phyloP scores from a whole-genome alignment of 1,284 basidiomycete genomes.

The Afroboletus lepidellus region DNA sequence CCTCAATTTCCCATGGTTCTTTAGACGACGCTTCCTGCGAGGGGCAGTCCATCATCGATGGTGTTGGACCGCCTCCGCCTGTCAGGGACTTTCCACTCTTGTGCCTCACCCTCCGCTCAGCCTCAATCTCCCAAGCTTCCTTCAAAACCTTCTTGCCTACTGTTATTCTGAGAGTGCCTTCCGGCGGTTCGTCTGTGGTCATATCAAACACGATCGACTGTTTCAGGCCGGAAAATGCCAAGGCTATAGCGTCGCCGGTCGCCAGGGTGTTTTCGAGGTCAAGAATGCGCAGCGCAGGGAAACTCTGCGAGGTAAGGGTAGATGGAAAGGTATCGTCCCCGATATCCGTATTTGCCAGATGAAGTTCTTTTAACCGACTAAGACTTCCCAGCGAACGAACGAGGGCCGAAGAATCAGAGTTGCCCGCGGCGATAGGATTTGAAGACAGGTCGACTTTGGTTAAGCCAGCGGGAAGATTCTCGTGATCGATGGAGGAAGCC shows the following conservation, averaged over 20 bases:
- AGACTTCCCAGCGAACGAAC: slow-evolving; percentile 46
- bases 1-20: slow-evolving; percentile 76
- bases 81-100: slow-evolving; percentile 31
- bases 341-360: slow-evolving; percentile 55
- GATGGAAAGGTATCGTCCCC: slow-evolving; percentile 56
- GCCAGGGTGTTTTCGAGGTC: slow-evolving; percentile 66
- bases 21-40: slow-evolving; percentile 45
- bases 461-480: slow-evolving; percentile 46
- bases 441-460: slow-evolving; percentile 51
- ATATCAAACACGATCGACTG: slow-evolving; percentile 54
- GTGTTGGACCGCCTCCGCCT: slow-evolving; percentile 8
- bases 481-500: slow-evolving; percentile 51
- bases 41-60: slow-evolving; percentile 8
- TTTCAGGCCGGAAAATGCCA: slow-evolving; percentile 44
- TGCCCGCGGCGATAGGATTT: slow-evolving; percentile 48
- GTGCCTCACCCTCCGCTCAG: slow-evolving; percentile 51
- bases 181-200: slow-evolving; percentile 50
- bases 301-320: slow-evolving; percentile 41
- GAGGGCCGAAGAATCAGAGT: slow-evolving; percentile 20
- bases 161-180: slow-evolving; percentile 53
- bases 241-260: slow-evolving; percentile 43
- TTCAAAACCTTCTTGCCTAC: slow-evolving; percentile 67
- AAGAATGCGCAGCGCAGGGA: slow-evolving; percentile 52
- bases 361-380: slow-evolving; percentile 55
- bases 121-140: slow-evolving; percentile 75